Base-by-base conservation (phyloP, 2,329 filamentous ascomycete species). In the Aspergillus versicolor region DNA sequence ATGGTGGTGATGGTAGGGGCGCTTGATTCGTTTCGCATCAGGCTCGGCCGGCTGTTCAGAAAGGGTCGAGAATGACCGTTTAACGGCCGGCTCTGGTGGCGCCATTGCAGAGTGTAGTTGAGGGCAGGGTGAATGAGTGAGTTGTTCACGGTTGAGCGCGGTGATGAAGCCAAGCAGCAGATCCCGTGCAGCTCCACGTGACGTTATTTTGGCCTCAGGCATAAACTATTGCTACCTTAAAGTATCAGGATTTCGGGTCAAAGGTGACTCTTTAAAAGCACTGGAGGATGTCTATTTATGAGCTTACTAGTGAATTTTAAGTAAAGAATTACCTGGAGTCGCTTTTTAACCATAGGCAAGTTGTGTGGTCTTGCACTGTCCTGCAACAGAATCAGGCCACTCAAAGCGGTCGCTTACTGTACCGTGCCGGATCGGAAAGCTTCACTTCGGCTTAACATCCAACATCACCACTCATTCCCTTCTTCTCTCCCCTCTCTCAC, bases 1-100 rank as follows among this genome's bases (percentile, higher is more conserved):
- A 66, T 80, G 77, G 37, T 77, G 72, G 50, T 74, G 77, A 57
- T 75, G 73, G 56, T 78, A 79, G 8, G 68, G 63, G 22, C 71
- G 67, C 59, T 73, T 76, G 19, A 68, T 61, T 44, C 71, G 70
- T 61, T 77, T 78, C 4, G 48, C 44, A 5, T 67, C 61, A 3
- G 59, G 42, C 2, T 60, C 60, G 40, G 67, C 61, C 12, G 55
- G 54, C 32, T 52, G 54, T 27, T 59, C 57, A 24, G 50, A 48
- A 15, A 64, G 40, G 9, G 66, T 65, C 3, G 72, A 67, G 1
- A 69, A 70, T 5, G 67, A 65, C 32, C 73, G 70, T 61, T 77
- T 77, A 55, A 72, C 38, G 17, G 66, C 62, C 34, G 64, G 60
- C 58, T 63, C 60, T 32, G 66, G 63, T 56, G 68, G 58, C 56